These are phyloP conservation scores for Lachnellula cervina DNA, from an alignment of 2,329 filamentous ascomycete species.

Conservation along the genomic window DNA sequence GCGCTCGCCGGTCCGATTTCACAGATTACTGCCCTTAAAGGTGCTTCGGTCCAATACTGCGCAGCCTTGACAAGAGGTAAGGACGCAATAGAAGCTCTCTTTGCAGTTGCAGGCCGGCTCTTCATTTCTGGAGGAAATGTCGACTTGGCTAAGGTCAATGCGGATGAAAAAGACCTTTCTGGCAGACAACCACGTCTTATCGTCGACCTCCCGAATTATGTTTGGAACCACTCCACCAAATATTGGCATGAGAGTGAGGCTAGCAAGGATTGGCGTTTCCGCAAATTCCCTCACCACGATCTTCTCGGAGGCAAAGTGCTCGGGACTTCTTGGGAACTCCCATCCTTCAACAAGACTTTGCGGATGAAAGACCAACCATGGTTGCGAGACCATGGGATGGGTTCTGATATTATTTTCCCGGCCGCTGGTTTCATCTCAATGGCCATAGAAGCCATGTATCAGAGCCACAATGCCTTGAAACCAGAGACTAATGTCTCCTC, in stretches of 20 bases:
- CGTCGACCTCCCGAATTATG: slow-evolving; percentile 43
- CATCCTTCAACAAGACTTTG: slow-evolving; percentile 29
- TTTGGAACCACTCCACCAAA: slow-evolving; percentile 48
- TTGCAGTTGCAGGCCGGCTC: slow-evolving; percentile 35
- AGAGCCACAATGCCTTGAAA: neutral
- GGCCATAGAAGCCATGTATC: slow-evolving; percentile 19
- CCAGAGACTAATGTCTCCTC: too few species aligned
- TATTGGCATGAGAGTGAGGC: slow-evolving; percentile 51
- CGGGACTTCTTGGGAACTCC: slow-evolving; percentile 17
- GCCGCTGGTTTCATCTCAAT: slow-evolving; percentile 17
- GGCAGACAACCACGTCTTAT: slow-evolving; percentile 23
- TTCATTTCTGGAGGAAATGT: neutral
- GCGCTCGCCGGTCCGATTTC: slow-evolving; percentile 30
- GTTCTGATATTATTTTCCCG: slow-evolving; percentile 47
- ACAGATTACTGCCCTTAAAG: slow-evolving; percentile 25
- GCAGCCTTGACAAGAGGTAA: slow-evolving; percentile 46
- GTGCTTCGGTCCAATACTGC: slow-evolving; percentile 19
- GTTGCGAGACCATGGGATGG: slow-evolving; percentile 46
- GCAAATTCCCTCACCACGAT: slow-evolving; percentile 43
- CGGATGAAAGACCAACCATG: slow-evolving; percentile 42
- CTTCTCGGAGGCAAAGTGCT: slow-evolving; percentile 39
- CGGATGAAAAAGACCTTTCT: neutral
- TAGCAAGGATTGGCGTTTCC: slow-evolving; percentile 40
- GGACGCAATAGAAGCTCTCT: slow-evolving; percentile 39
- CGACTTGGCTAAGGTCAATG: slow-evolving; percentile 33